Conservation (phyloP, 73 alveolate species). For the Blepharisma japonicum region DNA sequence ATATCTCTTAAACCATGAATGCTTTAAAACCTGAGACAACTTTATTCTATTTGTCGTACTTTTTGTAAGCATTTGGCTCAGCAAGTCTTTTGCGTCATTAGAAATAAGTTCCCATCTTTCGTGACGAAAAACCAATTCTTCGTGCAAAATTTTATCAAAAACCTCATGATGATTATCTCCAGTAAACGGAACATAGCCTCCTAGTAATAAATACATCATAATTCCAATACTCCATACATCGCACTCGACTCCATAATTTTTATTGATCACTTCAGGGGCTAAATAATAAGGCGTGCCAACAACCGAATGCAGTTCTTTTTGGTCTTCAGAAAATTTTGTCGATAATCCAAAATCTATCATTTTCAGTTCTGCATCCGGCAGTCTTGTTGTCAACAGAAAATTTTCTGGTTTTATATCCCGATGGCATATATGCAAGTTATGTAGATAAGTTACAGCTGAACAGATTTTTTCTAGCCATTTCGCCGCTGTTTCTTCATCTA, state of each 20-base stretch:
- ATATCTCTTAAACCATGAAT: too few species aligned
- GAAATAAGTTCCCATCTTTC: too few species aligned
- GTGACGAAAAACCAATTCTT: too few species aligned
- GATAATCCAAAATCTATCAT: slow-evolving; percentile 29
- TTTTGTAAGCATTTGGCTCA: too few species aligned
- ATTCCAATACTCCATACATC: slow-evolving; percentile 33
- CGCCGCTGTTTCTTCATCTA: slow-evolving; percentile 42
- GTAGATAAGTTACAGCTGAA: slow-evolving; percentile 72
- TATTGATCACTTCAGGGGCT: slow-evolving; percentile 31
- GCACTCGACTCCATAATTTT: neutral
- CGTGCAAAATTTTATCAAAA: neutral
- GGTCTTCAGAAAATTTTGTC: neutral
- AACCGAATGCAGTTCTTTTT: neutral
- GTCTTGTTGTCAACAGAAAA: slow-evolving; percentile 41
- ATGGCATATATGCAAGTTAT: slow-evolving; percentile 62
- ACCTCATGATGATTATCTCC: slow-evolving; percentile 1
- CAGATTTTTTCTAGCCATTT: slow-evolving; percentile 51
- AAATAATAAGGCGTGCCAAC: slow-evolving; percentile 30
- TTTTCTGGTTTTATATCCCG: slow-evolving; percentile 78
- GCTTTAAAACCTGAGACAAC: too few species aligned
- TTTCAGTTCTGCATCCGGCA: neutral
- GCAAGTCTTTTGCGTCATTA: too few species aligned
- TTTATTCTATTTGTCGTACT: too few species aligned
- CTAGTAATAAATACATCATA: slow-evolving; percentile 13
- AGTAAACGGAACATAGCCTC: slow-evolving; percentile 20